Conservation (phyloP, 768 basidiomycete species). For the Lactarius pseudohatsudake region DNA sequence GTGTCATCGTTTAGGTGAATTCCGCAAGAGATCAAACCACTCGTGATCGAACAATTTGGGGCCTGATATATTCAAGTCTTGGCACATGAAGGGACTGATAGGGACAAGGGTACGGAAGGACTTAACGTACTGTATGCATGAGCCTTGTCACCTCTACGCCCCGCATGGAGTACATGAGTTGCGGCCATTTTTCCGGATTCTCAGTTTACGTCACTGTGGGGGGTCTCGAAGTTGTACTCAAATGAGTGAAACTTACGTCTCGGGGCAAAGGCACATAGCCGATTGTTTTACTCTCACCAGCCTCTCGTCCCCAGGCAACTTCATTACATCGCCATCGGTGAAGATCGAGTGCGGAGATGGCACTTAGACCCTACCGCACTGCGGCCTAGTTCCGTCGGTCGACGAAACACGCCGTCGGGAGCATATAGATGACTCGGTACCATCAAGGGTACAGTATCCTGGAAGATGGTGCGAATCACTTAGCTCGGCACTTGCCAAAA, state of each 20-base stretch:
- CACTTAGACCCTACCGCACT: neutral
- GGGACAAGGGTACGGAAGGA: neutral
- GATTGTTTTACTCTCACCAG: neutral
- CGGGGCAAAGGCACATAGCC: neutral
- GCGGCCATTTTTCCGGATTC: neutral
- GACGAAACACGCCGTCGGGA: neutral
- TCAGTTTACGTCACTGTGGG: neutral
- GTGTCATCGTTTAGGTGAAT: neutral
- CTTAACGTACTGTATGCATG: neutral
- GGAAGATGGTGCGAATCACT: neutral
- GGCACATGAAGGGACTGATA: neutral
- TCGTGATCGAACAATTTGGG: neutral
- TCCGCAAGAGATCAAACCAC: neutral
- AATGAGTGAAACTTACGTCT: neutral
- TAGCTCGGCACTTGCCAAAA: neutral
- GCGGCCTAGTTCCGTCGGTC: neutral
- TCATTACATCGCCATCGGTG: neutral
- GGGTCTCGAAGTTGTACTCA: neutral
- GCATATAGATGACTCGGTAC: neutral
- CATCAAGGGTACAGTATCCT: neutral
- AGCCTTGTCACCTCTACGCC: neutral
- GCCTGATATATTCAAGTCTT: neutral
- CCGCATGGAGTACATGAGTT: neutral
- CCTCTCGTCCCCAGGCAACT: neutral
- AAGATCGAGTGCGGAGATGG: neutral